A percentile compares a stretch with the other conserved stretches of the same genome.
Evolutionary conservation across 2,329 filamentous ascomycete genomes (phyloP).

Genomic region (Camptophora hylomeconis): DNA sequence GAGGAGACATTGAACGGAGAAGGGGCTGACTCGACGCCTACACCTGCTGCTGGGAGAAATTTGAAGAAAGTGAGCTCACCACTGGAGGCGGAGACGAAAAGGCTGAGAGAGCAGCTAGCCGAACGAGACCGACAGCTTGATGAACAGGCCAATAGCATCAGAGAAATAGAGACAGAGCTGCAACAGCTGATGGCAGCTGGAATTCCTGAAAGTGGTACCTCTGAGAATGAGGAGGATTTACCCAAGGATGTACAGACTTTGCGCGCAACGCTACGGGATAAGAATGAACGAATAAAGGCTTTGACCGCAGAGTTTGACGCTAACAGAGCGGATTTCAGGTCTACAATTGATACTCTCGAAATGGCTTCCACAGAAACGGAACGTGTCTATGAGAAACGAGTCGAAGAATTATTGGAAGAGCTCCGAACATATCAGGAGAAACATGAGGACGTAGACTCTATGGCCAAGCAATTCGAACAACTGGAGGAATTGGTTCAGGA

Average conservation of each 20-base stretch:
- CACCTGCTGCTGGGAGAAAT: conserved; percentile 31
- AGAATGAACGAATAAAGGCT: conserved; percentile 91
- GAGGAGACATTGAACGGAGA: conserved; percentile 39
- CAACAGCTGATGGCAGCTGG: conserved; percentile 58
- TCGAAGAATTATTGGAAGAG: conserved; percentile 57
- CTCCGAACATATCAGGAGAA: conserved; percentile 64
- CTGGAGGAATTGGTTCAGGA: conserved; percentile 93
- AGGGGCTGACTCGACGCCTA: conserved; percentile 21
- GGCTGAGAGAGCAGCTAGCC: conserved; percentile 59
- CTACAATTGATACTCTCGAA: conserved; percentile 91
- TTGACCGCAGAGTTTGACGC: conserved; percentile 90
- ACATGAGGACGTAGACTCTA: conserved; percentile 78
- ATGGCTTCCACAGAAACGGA: conserved; percentile 90
- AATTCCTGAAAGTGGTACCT: conserved; percentile 7
- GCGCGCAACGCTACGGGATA: conserved; percentile 73
- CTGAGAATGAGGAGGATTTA: conserved; percentile 28
- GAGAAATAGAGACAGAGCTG: conserved; percentile 89
- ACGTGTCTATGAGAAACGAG: conserved; percentile 66
- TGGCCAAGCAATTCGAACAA: conserved; percentile 84
- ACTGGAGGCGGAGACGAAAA: conserved; percentile 59
- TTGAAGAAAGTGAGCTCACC: neutral
- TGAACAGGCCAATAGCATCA: conserved; percentile 68
- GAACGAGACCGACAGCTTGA: conserved; percentile 79
- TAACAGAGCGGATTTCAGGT: conserved; percentile 88
- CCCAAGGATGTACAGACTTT: conserved; percentile 60